Evolutionary conservation across 768 basidiomycete species (phyloP).

Genomic region (Aureoboletus auriporus): DNA sequence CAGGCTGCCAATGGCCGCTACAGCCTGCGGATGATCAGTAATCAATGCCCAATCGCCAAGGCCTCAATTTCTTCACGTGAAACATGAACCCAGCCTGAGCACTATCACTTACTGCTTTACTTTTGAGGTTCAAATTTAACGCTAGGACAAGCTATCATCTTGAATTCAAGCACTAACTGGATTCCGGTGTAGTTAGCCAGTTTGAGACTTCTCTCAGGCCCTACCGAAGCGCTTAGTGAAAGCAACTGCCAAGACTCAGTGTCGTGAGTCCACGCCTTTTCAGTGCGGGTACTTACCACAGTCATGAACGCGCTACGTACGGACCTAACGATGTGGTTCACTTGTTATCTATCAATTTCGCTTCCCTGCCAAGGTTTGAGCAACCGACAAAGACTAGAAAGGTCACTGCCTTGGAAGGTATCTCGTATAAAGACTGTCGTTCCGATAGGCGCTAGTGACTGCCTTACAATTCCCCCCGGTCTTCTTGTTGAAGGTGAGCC

Average conservation of each 20-base stretch:
- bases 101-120: too few relatives aligned
- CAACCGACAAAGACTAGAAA: background rate
- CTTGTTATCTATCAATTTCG: slow-evolving; percentile 6
- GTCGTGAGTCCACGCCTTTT: background rate
- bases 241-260: background rate
- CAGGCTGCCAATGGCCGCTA: too few relatives aligned
- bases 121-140: too few relatives aligned
- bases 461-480: background rate
- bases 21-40: too few relatives aligned
- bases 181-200: too few relatives aligned
- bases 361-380: slow-evolving; percentile 1
- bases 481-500: slow-evolving; percentile 8
- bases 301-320: background rate
- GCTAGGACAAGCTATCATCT: too few relatives aligned
- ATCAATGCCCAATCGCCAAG: too few relatives aligned
- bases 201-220: too few relatives aligned
- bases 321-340: background rate
- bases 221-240: background rate
- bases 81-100: too few relatives aligned
- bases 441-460: background rate
- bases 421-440: slow-evolving; percentile 7
- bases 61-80: too few relatives aligned
- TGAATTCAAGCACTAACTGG: too few relatives aligned
- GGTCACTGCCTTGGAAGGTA: slow-evolving; percentile 6
- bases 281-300: background rate